Conservation (phyloP, 78 protist genomes). For the Dictyostelium brefeldianum region DNA sequence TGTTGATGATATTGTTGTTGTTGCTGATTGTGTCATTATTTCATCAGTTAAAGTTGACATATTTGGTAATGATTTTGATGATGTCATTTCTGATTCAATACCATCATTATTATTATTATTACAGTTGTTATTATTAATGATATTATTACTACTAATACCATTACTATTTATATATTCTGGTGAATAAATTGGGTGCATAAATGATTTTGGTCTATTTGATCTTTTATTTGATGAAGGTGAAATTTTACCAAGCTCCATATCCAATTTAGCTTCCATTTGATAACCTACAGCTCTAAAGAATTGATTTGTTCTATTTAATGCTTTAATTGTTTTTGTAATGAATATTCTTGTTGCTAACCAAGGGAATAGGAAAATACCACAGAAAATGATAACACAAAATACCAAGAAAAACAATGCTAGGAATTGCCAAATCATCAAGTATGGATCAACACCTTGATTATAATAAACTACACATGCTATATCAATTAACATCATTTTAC, state of each 20-base stretch:
- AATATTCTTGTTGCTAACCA: slow-evolving; percentile 24
- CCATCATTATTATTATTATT: background rate
- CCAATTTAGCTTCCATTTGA: slow-evolving; percentile 35
- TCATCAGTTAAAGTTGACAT: background rate
- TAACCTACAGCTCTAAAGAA: slow-evolving; percentile 55
- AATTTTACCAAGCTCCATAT: background rate
- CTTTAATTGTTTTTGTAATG: slow-evolving; percentile 7
- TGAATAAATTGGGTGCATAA: slow-evolving; percentile 19
- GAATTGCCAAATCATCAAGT: background rate
- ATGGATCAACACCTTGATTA: background rate
- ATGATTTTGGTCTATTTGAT: background rate
- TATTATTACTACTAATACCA: background rate
- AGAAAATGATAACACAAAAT: background rate
- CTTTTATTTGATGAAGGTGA: background rate
- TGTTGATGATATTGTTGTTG: background rate
- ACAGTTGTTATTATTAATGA: background rate
- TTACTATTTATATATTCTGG: background rate
- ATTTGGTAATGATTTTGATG: background rate
- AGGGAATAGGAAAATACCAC: slow-evolving; percentile 30
- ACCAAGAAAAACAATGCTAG: background rate
- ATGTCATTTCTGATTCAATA: background rate
- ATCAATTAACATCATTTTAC: slow-evolving; percentile 41
- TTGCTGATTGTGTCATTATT: background rate
- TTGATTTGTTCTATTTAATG: slow-evolving; percentile 19
- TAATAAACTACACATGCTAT: slow-evolving; percentile 11